Conservation (phyloP, 163 green algal species). For the Chloroidium sp. region DNA sequence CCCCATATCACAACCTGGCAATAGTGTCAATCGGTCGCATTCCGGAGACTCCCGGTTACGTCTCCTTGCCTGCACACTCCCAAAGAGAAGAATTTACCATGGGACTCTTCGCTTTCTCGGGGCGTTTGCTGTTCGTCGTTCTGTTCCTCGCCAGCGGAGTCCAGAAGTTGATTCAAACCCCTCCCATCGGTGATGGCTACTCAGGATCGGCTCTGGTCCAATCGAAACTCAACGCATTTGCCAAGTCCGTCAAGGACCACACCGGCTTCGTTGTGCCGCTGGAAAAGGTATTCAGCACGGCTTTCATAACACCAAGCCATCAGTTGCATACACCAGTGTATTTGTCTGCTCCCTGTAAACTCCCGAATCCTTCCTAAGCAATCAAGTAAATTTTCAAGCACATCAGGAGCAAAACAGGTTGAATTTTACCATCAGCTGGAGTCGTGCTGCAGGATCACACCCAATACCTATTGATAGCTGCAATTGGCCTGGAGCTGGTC, state of each 20-base stretch:
- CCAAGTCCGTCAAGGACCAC: not conserved
- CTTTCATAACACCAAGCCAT: too few species aligned
- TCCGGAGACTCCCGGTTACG: too few species aligned
- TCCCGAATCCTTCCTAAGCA: too few species aligned
- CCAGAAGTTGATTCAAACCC: not conserved
- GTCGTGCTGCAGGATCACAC: constrained; percentile 2
- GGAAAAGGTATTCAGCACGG: too few species aligned
- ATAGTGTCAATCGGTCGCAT: too few species aligned
- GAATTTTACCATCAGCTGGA: too few species aligned
- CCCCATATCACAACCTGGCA: too few species aligned
- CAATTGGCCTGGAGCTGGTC: not conserved
- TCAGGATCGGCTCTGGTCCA: not conserved
- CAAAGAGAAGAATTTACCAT: not conserved
- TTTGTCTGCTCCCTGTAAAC: too few species aligned
- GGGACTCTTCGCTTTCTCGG: not conserved
- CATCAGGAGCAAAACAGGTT: too few species aligned
- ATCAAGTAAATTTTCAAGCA: too few species aligned
- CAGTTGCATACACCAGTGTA: too few species aligned
- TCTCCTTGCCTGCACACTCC: not conserved
- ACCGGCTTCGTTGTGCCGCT: not conserved
- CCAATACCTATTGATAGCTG: not conserved
- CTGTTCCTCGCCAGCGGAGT: not conserved
- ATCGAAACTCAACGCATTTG: not conserved
- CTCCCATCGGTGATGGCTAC: not conserved
- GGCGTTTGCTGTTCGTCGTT: not conserved